A percentile compares a stretch with the other conserved stretches of the same genome.
These are phyloP conservation scores for Hyaloperonospora brassicae DNA, from an alignment of 352 stramenopile species.

Conservation along the genomic window DNA sequence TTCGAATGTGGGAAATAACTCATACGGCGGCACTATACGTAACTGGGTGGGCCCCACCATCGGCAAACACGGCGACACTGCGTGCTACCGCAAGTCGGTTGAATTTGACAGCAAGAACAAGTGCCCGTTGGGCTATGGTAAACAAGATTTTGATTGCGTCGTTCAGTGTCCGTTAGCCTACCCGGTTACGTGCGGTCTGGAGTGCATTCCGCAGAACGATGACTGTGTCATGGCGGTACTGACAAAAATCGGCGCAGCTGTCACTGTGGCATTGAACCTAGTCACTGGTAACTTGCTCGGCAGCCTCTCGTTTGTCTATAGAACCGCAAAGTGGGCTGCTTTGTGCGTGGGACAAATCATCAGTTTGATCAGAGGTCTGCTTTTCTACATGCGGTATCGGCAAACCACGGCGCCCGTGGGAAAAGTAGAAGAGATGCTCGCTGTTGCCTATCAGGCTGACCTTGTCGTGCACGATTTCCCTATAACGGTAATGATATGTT, in stretches of 20 bases:
- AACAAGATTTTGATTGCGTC: constrained; percentile 14
- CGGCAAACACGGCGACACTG: constrained; percentile 13
- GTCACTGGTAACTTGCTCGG: constrained; percentile 16
- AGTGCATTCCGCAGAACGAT: constrained; percentile 26
- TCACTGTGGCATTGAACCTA: constrained; percentile 16
- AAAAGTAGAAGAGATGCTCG: constrained; percentile 13
- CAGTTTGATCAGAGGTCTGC: constrained; percentile 10
- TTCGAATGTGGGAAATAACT: constrained; percentile 13
- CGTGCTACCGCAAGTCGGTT: constrained; percentile 19
- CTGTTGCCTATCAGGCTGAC: constrained; percentile 16
- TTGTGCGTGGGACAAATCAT: constrained; percentile 9
- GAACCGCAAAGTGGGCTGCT: constrained; percentile 10
- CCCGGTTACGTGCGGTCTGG: constrained; percentile 18
- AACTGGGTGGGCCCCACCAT: constrained; percentile 24
- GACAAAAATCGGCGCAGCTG: constrained; percentile 14
- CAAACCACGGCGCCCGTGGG: constrained; percentile 17
- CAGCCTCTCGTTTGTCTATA: constrained; percentile 2
- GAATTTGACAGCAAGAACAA: constrained; percentile 17
- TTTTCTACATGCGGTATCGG: constrained; percentile 21
- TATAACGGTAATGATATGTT: constrained; percentile 11
- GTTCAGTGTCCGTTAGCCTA: constrained; percentile 19
- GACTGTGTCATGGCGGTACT: constrained; percentile 12
- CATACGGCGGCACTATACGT: constrained; percentile 19
- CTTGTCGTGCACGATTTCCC: constrained; percentile 20
- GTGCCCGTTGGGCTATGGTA: constrained; percentile 21